These are phyloP conservation scores for Eucalyptus marginata DNA, from an alignment of 345 rosid species.

Conservation along the genomic window DNA sequence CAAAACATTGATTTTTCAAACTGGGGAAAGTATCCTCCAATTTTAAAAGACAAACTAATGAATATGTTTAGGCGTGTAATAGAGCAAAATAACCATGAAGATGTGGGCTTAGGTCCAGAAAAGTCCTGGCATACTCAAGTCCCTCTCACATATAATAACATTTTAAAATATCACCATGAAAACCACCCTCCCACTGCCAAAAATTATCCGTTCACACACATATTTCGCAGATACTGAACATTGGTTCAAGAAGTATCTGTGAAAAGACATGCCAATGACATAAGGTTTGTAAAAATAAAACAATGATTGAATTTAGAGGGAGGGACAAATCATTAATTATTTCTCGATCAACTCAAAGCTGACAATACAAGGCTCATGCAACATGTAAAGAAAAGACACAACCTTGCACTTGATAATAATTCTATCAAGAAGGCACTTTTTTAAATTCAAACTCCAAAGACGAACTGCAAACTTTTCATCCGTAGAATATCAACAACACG, in stretches of 20 bases:
- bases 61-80: background rate
- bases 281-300: background rate
- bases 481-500: background rate
- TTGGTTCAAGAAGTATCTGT: background rate
- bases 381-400: background rate
- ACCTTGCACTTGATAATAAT: background rate
- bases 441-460: background rate
- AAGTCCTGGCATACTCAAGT: background rate
- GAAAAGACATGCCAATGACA: background rate
- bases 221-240: background rate
- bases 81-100: background rate
- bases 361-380: background rate
- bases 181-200: background rate
- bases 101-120: background rate
- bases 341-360: background rate
- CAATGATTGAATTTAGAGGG: background rate
- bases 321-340: background rate
- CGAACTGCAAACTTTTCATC: background rate
- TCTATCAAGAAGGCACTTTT: background rate
- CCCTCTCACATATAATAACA: background rate
- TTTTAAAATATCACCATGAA: background rate
- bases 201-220: background rate
- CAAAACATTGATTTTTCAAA: background rate
- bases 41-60: background rate
- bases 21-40: background rate